Evolutionary conservation across 2,329 filamentous ascomycete species (phyloP), one percentile per base, ranked within the genome.

Genomic region (Colletotrichum sojae): DNA sequence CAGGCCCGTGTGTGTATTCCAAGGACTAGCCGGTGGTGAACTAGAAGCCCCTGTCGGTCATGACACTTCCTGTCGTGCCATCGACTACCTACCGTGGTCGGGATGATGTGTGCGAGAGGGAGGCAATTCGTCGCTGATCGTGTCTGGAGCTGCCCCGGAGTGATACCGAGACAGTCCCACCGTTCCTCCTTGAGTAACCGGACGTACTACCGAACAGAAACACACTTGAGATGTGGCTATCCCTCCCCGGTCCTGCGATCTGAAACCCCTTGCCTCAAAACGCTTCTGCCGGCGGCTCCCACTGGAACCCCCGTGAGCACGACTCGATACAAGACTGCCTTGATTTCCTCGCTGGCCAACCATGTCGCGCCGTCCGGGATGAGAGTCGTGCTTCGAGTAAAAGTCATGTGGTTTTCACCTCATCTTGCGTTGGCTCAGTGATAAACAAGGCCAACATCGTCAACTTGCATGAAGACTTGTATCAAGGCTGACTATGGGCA

Each of bases 211-310:
- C 46, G 57, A 40, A 40, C 40, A 27, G 57, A 60, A 60, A 60
- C 57, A 43, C 57, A 43, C 49, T 52, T 52, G 57, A 60, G 16
- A 46, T 31, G 57, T 39, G 20, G 20, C 31, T 8, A 36, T 36
- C 16, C 40, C 40, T 18, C 46, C 57, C 57, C 20, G n/a, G 36
- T 15, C 25, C 20, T 15, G 48, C 57, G 8, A 60, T 40, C 31
- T 60, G 57, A 60, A 60, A 60, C 57, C 57, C 46, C 31, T 36
- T 45, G 31, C 39, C 27, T 18, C 20, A 18, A 52, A 59, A 51
- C 31, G 40, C 25, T 15, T 60, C 16, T 27, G 10, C 57, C 39
- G 18, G 57, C 57, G 51, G 46, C 31, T 60, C 36, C 57, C 48
- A 36, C 31, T 36, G 18, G 1, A 16, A 20, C n/a, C 36, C 9